These are phyloP conservation scores for Ogataea naganishii DNA, from an alignment of 805 yeast species.

Conservation along the genomic window DNA sequence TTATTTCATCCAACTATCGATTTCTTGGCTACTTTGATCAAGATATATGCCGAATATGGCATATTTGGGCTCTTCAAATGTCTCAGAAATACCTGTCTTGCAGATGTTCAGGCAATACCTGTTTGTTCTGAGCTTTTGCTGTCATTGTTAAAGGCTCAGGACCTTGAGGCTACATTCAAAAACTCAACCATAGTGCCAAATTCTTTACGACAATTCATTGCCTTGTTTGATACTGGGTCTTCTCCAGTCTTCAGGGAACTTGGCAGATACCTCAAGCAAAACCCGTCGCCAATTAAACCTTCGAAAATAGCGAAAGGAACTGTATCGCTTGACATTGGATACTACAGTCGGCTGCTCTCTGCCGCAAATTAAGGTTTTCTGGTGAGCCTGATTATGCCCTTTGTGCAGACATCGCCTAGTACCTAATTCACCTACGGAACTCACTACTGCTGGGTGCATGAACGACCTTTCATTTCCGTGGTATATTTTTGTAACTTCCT, in stretches of 20 bases:
- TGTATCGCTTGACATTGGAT: constrained; percentile 12
- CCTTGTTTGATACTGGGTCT: constrained; percentile 24
- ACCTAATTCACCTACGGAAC: too few relatives aligned
- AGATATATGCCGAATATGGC: constrained; percentile 27
- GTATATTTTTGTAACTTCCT: too few relatives aligned
- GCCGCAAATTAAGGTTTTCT: too few relatives aligned
- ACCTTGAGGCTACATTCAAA: constrained; percentile 5
- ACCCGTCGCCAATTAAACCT: constrained; percentile 26
- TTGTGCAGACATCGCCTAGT: too few relatives aligned
- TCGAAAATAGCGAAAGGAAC: constrained; percentile 22
- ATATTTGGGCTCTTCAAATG: constrained; percentile 31
- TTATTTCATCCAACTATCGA: constrained; percentile 12
- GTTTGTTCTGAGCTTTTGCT: constrained; percentile 15
- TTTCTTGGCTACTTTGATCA: constrained; percentile 10
- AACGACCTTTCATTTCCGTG: too few relatives aligned
- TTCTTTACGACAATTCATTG: constrained; percentile 23
- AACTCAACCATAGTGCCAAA: constrained; percentile 18
- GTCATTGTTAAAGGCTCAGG: constrained; percentile 8
- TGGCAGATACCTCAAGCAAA: constrained; percentile 16
- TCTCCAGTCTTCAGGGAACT: constrained; percentile 18
- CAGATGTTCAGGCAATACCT: constrained; percentile 23
- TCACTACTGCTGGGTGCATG: too few relatives aligned
- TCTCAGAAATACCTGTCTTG: constrained; percentile 20
- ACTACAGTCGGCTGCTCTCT: constrained; percentile 7
- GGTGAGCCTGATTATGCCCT: too few relatives aligned